A percentile compares a stretch with the other conserved stretches of the same genome.
Evolutionary conservation across 2,329 filamentous ascomycete species (phyloP).

Genomic region (Penicillium aurantiogriseum): DNA sequence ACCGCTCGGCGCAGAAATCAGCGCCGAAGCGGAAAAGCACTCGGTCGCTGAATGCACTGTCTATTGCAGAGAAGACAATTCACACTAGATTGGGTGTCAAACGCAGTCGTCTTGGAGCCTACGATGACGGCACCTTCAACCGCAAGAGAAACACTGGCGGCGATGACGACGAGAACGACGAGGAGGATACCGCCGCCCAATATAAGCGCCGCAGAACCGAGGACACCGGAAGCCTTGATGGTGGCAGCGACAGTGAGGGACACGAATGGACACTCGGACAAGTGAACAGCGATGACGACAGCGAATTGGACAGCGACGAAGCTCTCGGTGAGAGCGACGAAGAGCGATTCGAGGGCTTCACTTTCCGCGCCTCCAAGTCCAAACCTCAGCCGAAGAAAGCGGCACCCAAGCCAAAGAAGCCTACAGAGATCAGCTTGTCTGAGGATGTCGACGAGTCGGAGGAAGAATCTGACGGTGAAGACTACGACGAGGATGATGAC

Average conservation of each 20-base stretch:
- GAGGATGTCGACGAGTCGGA: conserved; percentile 51
- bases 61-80: conserved; percentile 61
- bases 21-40: conserved; percentile 49
- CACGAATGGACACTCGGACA: conserved; percentile 80
- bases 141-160: conserved; percentile 39
- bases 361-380: conserved; percentile 54
- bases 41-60: conserved; percentile 60
- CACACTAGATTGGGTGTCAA: conserved; percentile 55
- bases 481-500: conserved; percentile 52
- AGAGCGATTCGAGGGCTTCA: conserved; percentile 76
- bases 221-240: conserved; percentile 57
- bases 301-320: conserved; percentile 71
- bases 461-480: conserved; percentile 27
- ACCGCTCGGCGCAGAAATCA: conserved; percentile 40
- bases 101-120: conserved; percentile 58
- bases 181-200: conserved; percentile 36
- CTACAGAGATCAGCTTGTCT: conserved; percentile 48
- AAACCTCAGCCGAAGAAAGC: conserved; percentile 35
- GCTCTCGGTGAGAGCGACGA: conserved; percentile 88
- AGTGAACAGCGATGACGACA: conserved; percentile 65
- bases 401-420: conserved; percentile 24
- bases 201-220: conserved; percentile 47
- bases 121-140: conserved; percentile 48
- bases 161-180: conserved; percentile 45
- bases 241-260: conserved; percentile 80